Evolutionary conservation across 805 yeast species (phyloP).

Genomic region (Candida peoriensis): DNA sequence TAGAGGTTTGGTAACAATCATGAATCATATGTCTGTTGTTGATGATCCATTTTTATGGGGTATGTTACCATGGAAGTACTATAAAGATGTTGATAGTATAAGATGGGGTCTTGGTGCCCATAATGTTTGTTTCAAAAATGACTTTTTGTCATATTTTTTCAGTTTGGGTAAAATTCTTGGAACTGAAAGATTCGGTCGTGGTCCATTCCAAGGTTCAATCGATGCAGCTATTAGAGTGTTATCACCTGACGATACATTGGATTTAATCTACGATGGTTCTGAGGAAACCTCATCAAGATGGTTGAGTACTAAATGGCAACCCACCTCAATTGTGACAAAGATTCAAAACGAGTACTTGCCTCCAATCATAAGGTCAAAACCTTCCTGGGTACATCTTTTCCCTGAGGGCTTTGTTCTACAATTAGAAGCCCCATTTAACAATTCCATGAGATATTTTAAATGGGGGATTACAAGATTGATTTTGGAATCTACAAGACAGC

Average conservation of each 20-base stretch:
- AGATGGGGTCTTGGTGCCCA: slow-evolving; percentile 96
- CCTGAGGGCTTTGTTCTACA: slow-evolving; percentile 96
- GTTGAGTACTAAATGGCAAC: slow-evolving; percentile 9
- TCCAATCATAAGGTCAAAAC: slow-evolving; percentile 57
- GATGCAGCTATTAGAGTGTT: slow-evolving; percentile 82
- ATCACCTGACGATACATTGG: slow-evolving; percentile 65
- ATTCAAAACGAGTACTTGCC: slow-evolving; percentile 31
- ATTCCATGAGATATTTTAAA: slow-evolving; percentile 90
- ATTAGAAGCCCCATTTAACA: slow-evolving; percentile 66
- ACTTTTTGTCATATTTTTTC: slow-evolving; percentile 54
- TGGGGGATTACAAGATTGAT: slow-evolving; percentile 92
- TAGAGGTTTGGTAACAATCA: slow-evolving; percentile 74
- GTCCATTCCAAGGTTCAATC: slow-evolving; percentile 86
- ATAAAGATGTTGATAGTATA: slow-evolving; percentile 55
- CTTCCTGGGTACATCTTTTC: slow-evolving; percentile 90
- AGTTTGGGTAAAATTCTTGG: slow-evolving; percentile 85
- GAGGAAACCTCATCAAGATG: slow-evolving; percentile 14
- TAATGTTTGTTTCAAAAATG: slow-evolving; percentile 74
- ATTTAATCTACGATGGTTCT: slow-evolving; percentile 33
- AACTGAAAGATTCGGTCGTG: slow-evolving; percentile 83
- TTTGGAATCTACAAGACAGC: slow-evolving; percentile 76
- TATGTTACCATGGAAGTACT: slow-evolving; percentile 67
- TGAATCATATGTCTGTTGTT: slow-evolving; percentile 89
- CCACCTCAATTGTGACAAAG: slow-evolving; percentile 8
- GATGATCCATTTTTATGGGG: slow-evolving; percentile 95